Base-by-base conservation (phyloP, 2,329 filamentous ascomycete species). In the Diaporthe citri region DNA sequence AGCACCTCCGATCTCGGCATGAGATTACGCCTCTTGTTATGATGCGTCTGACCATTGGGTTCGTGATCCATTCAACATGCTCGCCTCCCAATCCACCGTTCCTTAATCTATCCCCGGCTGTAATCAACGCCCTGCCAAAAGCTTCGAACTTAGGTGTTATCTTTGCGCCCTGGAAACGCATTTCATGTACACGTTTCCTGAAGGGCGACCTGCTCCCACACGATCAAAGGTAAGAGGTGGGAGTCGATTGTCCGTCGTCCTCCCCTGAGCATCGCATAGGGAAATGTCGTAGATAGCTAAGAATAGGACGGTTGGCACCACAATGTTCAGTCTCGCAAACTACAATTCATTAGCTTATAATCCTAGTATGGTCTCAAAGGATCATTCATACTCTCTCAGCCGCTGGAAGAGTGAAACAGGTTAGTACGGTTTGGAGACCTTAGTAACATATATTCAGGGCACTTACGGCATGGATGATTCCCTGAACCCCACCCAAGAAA, bases 401-500 rank as follows among this genome's bases (percentile, higher is more conserved):
- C 20, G 41, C 60, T 66, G 41, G 9, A 34, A 34, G 17, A 48
- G 20, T 48, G 20, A n/a, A 25, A n/a, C 25, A 22, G 7, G 3
- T 66, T 22, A 66, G 60, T 48, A 48, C 10, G 5, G 20, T 34
- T 34, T 66, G 10, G 5, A 9, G 5, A 13, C 4, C 4, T n/a
- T 34, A 2, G 4, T 17, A n/a, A 17, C 4, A 28, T n/a, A 15
- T 20, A 22, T 31, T 7, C 25, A n/a, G 20, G 41, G 5, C 43
- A 66, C 60, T 66, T 48, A 48, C 60, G 60, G n/a, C 60, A 64
- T 12, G 60, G 60, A 22, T 64, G 60, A 5, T 64, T 64, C 41
- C 60, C 60, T n/a, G 60, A 64, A 15, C 60, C 60, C 41, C 60
- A 64, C 36, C 60, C 60, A 34, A 64, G 60, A 64, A 64, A 64